A percentile compares a stretch with the other conserved stretches of the same genome.
Evolutionary conservation across 1,139 yeast genomes (phyloP).

Genomic region (Magnusiomyces starmeri): DNA sequence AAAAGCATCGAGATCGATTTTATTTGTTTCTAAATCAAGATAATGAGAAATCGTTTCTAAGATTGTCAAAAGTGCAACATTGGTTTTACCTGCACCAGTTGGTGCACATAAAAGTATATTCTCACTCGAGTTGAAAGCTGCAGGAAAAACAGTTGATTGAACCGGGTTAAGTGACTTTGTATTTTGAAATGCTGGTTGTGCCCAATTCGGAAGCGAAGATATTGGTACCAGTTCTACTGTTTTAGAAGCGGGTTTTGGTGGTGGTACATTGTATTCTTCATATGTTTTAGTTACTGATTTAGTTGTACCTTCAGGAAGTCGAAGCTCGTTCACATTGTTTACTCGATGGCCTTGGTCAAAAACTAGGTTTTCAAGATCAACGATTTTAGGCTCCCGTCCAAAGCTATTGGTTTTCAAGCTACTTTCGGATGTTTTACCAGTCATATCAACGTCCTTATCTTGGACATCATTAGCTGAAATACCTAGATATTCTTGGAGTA

Average conservation of each 20-base stretch:
- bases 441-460: constrained; percentile 21
- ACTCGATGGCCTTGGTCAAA: constrained; percentile 70
- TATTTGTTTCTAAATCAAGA: constrained; percentile 43
- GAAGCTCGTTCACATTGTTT: constrained; percentile 58
- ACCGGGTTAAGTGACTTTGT: constrained; percentile 60
- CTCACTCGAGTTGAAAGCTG: constrained; percentile 62
- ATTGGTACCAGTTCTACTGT: constrained; percentile 52
- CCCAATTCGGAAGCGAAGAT: constrained; percentile 70
- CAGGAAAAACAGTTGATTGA: constrained; percentile 76
- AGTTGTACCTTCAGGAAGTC: constrained; percentile 76
- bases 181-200: constrained; percentile 62
- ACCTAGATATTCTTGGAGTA: constrained; percentile 30
- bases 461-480: constrained; percentile 18
- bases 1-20: constrained; percentile 48
- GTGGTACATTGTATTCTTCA: constrained; percentile 85
- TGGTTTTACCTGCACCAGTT: constrained; percentile 98
- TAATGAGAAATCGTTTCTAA: constrained; percentile 54
- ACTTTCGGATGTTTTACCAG: constrained; percentile 22
- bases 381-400: constrained; percentile 43
- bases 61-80: constrained; percentile 80
- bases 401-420: constrained; percentile 19
- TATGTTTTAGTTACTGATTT: constrained; percentile 66
- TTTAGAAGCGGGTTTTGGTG: constrained; percentile 44
- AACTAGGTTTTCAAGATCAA: constrained; percentile 56
- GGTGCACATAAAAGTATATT: constrained; percentile 90